These are phyloP conservation scores for Paramecium sexaurelia DNA, from an alignment of 73 alveolate species.

Conservation along the genomic window DNA sequence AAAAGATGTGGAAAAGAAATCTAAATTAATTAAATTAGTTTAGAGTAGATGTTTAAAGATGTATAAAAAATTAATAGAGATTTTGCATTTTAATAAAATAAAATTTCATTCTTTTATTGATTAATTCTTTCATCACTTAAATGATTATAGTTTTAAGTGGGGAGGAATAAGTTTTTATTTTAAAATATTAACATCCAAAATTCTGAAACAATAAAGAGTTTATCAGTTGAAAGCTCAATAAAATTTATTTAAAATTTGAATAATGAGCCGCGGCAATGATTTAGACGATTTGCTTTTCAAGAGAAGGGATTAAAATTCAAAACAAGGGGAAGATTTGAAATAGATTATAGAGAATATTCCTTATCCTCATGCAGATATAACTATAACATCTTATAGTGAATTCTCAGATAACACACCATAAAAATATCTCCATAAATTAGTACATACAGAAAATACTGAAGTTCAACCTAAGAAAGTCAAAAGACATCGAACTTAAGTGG, in stretches of 20 bases:
- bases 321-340: constrained; percentile 1
- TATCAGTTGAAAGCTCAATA: neutral
- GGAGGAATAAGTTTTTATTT: neutral
- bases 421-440: neutral
- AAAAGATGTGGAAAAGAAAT: no score
- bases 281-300: constrained; percentile 41
- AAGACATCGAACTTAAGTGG: neutral
- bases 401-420: constrained; percentile 55
- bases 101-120: neutral
- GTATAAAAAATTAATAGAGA: no score
- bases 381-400: constrained; percentile 50
- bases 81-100: no score
- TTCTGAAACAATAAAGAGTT: neutral
- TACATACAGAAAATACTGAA: constrained; percentile 44
- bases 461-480: neutral
- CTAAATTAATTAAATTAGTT: no score
- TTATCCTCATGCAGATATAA: constrained; percentile 33
- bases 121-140: neutral
- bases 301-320: constrained; percentile 8
- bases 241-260: neutral
- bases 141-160: neutral
- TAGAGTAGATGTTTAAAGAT: no score
- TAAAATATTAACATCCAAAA: neutral
- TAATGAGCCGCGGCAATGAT: constrained; percentile 46
- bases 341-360: constrained; percentile 21